These are phyloP conservation scores for Penicillium dipodomyicola DNA, from an alignment of 495 filamentous ascomycete genomes.

Conservation along the genomic window DNA sequence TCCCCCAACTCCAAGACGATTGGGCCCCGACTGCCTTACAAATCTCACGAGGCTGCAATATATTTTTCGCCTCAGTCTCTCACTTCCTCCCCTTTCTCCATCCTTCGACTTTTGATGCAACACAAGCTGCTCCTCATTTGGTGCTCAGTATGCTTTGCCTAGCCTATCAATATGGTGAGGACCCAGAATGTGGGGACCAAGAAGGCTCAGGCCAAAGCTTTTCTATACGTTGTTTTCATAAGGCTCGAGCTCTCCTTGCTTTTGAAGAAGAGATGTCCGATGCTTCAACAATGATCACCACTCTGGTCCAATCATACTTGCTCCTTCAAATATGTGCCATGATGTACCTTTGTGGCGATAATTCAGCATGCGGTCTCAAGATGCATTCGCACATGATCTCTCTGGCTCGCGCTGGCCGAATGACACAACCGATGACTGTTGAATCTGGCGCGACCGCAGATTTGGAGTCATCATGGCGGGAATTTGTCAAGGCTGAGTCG, in stretches of 20 bases:
- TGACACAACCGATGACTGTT: conserved; percentile 27
- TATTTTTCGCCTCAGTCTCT: conserved; percentile 34
- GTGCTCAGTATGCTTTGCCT: conserved; percentile 36
- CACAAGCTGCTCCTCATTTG: conserved; percentile 18
- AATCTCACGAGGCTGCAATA: conserved; percentile 26
- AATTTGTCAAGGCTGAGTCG: conserved; percentile 34
- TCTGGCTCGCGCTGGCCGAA: conserved; percentile 24
- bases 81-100: conserved; percentile 38
- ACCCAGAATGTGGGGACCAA: conserved; percentile 31
- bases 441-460: conserved; percentile 19
- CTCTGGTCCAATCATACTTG: conserved; percentile 32
- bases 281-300: conserved; percentile 13
- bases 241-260: conserved; percentile 25
- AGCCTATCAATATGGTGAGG: conserved; percentile 37
- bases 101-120: conserved; percentile 30
- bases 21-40: conserved; percentile 28
- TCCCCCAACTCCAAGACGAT: conserved; percentile 23
- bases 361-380: conserved; percentile 30
- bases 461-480: conserved; percentile 32
- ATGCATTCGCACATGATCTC: conserved; percentile 38
- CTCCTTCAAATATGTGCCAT: conserved; percentile 37
- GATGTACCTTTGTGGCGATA: conserved; percentile 37
- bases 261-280: conserved; percentile 16
- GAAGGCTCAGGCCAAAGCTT: conserved; percentile 27
- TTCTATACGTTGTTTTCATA: conserved; percentile 34